phyloP scores from a whole-genome alignment of 2,329 filamentous ascomycete species.

The Talaromyces marneffei region DNA sequence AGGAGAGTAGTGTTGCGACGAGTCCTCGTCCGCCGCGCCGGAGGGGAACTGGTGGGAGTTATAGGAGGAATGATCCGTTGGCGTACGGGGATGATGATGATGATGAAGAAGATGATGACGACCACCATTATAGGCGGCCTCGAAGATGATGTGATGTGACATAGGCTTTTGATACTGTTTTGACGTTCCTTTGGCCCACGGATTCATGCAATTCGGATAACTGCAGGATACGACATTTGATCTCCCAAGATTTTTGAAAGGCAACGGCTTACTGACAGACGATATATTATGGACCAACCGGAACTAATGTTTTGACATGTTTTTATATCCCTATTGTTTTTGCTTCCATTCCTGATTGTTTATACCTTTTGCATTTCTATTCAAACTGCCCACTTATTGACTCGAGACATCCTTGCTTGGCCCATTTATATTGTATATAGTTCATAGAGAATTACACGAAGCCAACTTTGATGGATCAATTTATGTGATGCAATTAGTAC shows the following conservation, averaged over 20 bases:
- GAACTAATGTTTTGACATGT: not conserved
- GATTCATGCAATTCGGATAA: not conserved
- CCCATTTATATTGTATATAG: slow-evolving; percentile 4
- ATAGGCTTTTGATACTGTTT: not conserved
- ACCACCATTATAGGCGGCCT: slow-evolving; percentile 9
- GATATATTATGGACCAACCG: not conserved
- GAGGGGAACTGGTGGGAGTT: slow-evolving; percentile 11
- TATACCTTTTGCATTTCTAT: not conserved
- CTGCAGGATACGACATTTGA: not conserved
- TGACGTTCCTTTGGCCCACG: slow-evolving; percentile 1
- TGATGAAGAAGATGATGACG: no score
- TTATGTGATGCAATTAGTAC: not conserved
- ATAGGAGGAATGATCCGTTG: slow-evolving; percentile 14
- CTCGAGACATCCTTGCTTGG: not conserved
- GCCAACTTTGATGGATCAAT: not conserved
- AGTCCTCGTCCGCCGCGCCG: slow-evolving; percentile 15
- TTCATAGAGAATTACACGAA: not conserved
- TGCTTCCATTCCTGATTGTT: not conserved
- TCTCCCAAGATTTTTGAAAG: no score
- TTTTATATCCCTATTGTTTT: not conserved
- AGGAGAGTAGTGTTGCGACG: slow-evolving; percentile 31
- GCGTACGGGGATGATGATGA: slow-evolving; percentile 12
- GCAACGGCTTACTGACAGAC: not conserved
- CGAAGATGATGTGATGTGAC: not conserved
- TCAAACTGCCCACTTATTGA: not conserved